Base-by-base conservation (phyloP, 768 basidiomycete species). In the Hygrocybe punicea region DNA sequence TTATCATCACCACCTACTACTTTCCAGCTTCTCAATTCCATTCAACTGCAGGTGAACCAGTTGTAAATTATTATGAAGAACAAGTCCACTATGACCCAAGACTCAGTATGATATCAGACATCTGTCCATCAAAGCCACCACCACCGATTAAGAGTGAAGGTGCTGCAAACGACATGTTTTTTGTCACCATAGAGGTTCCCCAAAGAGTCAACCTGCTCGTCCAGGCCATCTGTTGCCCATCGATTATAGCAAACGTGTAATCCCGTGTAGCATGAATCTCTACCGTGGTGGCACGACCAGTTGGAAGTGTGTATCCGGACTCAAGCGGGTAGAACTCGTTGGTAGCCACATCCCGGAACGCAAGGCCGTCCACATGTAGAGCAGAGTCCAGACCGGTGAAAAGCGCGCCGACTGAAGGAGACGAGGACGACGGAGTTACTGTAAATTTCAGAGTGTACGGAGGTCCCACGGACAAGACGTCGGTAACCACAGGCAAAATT, bases 151-250 rank as follows among this genome's bases (percentile, higher is more conserved):
- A 61, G 35, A 59, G 61, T 2, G 74, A 65, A 1, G 76, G 77
- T 10, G 77, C 77, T 1, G 76, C 76, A 53, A 78, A 78, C 4
- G 75, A 76, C 73, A 78, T 77, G 55, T 78, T 77, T 33, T 69
- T 74, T 23, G 61, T 60, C 36, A 62, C 65, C 62, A 76, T 71
- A 33, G 72, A 71, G 44, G 71, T 71, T 11, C 75, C 75, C 75
- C 76, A 76, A 13, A 76, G 73, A 56, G 72, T 67, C 55, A 78
- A 51, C 46, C 64, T 63, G n/a, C 73, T 74, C 47, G 59, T 65
- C 63, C 76, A 78, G 63, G 66, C 74, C 21, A 61, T 63, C 14
- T 58, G 63, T 48, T 67, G 51, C 29, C 65, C 70, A 19, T 65
- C 64, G 50, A 76, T 59, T 8, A 65, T 48, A 0, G 71, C 76